Evolutionary conservation across 2,329 filamentous ascomycete genomes (phyloP).

Genomic region (Shiraia bambusicola): DNA sequence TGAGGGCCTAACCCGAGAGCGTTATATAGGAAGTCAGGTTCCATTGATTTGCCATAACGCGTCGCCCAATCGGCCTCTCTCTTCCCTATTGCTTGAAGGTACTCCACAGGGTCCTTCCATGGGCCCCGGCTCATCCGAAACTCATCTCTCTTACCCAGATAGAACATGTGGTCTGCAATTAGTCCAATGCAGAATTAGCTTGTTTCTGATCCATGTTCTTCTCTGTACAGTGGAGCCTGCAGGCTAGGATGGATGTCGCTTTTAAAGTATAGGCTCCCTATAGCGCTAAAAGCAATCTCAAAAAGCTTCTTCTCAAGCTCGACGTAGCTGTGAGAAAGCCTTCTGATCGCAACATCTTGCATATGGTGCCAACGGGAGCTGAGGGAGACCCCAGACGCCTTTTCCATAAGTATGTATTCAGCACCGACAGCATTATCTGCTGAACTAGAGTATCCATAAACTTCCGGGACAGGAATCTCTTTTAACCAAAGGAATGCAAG

Average conservation of each 20-base stretch:
- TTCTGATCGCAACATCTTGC: conserved; percentile 11
- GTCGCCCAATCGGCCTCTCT: conserved; percentile 15
- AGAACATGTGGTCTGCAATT: conserved; percentile 23
- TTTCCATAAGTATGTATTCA: conserved; percentile 43
- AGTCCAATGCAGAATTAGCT: conserved; percentile 28
- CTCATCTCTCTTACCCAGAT: conserved; percentile 25
- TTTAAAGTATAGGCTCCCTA: conserved; percentile 32
- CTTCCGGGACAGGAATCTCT: conserved; percentile 37
- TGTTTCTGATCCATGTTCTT: conserved; percentile 7
- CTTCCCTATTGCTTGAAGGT: conserved; percentile 13
- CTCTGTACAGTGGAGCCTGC: conserved; percentile 9
- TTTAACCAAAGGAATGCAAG: conserved; percentile 29
- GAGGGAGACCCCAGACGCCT: conserved; percentile 29
- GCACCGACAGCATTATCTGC: conserved; percentile 36
- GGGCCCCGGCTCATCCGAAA: conserved; percentile 27
- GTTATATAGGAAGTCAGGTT: conserved; percentile 16
- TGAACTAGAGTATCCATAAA: conserved; percentile 33
- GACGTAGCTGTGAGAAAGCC: conserved; percentile 23
- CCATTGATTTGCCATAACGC: conserved; percentile 12
- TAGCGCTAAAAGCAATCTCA: conserved; percentile 24
- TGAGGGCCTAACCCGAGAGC: conserved; percentile 12
- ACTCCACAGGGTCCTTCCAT: conserved; percentile 22
- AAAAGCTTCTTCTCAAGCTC: conserved; percentile 25
- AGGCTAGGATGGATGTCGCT: conserved; percentile 19
- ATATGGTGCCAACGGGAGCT: conserved; percentile 28